These are phyloP conservation scores for Candida labiduridarum DNA, from an alignment of 1,139 yeast species.

Conservation along the genomic window DNA sequence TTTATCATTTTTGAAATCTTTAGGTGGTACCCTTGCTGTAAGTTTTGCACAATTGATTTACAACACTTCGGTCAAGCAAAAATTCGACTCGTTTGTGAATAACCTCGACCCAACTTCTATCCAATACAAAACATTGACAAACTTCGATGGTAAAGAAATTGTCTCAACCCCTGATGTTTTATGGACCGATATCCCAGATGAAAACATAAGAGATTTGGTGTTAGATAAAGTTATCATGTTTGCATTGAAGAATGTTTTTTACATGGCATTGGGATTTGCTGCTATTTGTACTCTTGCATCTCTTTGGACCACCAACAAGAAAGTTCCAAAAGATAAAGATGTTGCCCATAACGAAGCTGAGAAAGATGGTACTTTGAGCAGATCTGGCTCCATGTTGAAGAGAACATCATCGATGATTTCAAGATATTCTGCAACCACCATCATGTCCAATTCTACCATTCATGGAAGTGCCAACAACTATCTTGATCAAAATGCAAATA, in stretches of 20 bases:
- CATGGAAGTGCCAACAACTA: not conserved
- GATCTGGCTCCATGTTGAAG: not conserved
- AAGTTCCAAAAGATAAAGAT: slow-evolving; percentile 30
- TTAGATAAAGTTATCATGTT: slow-evolving; percentile 35
- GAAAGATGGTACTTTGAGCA: not conserved
- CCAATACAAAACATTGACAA: slow-evolving; percentile 20
- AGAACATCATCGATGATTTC: slow-evolving; percentile 1
- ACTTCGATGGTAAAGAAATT: slow-evolving; percentile 21
- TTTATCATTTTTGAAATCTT: slow-evolving; percentile 46
- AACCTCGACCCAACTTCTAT: slow-evolving; percentile 18
- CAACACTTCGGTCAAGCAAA: slow-evolving; percentile 25
- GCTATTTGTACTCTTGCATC: slow-evolving; percentile 28
- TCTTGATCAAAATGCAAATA: not conserved
- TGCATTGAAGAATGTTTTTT: slow-evolving; percentile 41
- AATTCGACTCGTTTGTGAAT: slow-evolving; percentile 21
- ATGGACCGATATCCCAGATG: slow-evolving; percentile 24
- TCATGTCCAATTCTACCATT: slow-evolving; percentile 4
- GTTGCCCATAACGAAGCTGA: slow-evolving; percentile 6
- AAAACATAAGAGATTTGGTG: slow-evolving; percentile 22
- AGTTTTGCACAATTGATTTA: slow-evolving; percentile 51
- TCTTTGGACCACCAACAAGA: slow-evolving; percentile 38
- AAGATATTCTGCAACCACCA: slow-evolving; percentile 3
- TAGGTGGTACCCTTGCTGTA: slow-evolving; percentile 53
- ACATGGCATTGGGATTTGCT: slow-evolving; percentile 38
- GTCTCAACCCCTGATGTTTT: slow-evolving; percentile 33